Conservation (phyloP, 208 protist species). For the Angomonas ambiguus region DNA sequence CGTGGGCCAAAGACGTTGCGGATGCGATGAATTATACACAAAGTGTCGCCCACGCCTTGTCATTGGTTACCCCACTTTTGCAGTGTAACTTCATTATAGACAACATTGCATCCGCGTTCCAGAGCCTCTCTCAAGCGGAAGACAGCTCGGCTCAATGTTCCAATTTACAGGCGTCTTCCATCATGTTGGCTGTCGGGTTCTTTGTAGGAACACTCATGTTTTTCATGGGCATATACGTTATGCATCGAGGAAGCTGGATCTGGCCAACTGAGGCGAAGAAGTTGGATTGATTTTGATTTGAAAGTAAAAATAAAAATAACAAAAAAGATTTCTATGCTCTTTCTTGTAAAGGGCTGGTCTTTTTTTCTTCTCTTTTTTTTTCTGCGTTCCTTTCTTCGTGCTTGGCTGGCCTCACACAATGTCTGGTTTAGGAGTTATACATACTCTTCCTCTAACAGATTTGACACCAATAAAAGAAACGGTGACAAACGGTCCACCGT, state of each 20-base stretch:
- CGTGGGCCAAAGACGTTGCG: conserved; percentile 25
- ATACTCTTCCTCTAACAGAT: too few species aligned
- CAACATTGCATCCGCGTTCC: conserved; percentile 36
- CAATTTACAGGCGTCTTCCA: conserved; percentile 26
- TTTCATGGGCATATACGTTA: conserved; percentile 57
- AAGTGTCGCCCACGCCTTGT: conserved; percentile 61
- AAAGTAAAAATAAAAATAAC: conserved; percentile 2
- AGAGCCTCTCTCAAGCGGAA: conserved; percentile 19
- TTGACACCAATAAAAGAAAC: too few species aligned
- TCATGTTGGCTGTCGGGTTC: conserved; percentile 66
- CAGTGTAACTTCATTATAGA: conserved; percentile 81
- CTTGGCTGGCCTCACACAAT: too few species aligned
- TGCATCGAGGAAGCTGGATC: conserved; percentile 58
- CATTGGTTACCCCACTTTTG: conserved; percentile 53
- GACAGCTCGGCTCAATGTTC: conserved; percentile 26
- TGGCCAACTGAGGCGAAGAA: conserved; percentile 19
- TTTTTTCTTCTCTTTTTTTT: conserved; percentile 1
- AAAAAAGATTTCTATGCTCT: conserved; percentile 10
- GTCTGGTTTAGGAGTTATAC: too few species aligned
- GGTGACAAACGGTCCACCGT: too few species aligned
- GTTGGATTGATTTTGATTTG: conserved; percentile 5
- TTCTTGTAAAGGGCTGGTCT: conserved; percentile 6
- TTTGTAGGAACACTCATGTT: conserved; percentile 77
- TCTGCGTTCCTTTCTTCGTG: not conserved
- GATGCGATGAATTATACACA: conserved; percentile 20